Evolutionary conservation across 768 basidiomycete species (phyloP), one percentile per base, ranked within the genome.

Genomic region (Podaxis pistillaris): DNA sequence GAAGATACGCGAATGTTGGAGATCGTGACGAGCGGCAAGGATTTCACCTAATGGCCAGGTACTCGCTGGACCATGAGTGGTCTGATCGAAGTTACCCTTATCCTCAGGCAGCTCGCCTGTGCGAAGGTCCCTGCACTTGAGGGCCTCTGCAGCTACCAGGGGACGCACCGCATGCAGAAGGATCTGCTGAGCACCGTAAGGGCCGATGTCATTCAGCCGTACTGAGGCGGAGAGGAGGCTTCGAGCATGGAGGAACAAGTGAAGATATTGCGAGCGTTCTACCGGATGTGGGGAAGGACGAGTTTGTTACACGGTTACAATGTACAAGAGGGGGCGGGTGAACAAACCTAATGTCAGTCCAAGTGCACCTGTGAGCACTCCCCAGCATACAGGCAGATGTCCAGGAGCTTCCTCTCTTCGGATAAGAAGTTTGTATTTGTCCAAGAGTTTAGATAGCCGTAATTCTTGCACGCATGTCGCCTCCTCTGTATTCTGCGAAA

Each of bases 21-120:
- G 76, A 76, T 98, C 96, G 74, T 99, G 97, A 63, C 97, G 81
- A 44, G 86, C 84, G 38, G 90, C 87, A 30, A 98, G 80, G 44
- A 98, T 90, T 76, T 99, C 97, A 17, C 95, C 96, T 19, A 99
- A 74, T 0, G 96, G 97, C 96, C 96, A 98, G 15, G 93, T 98
- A 68, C 88, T 94, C 40, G 90, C 89, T 3, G 96, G 94, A 0
- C 87, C 89, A 37, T 78, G 68, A 11, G 77, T 69, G 12, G 68
- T 70, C 36, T 79, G 76, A 63, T 84, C 79, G 64, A 81, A 82
- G 17, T 4, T 26, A 24, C 12, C 47, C 6, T 56, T 63, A 7
- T 63, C 57, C 11, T 69, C 69, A 26, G 68, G 51, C 17, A 60
- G 63, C 54, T 71, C 70, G 0, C 84, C 81, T 4, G 86, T 85